Percentiles rank a stretch among this genome's conserved stretches.
These are phyloP conservation scores for Spizellomyces punctatus DNA, from an alignment of 192 early-diverging fungal species.

Conservation along the genomic window DNA sequence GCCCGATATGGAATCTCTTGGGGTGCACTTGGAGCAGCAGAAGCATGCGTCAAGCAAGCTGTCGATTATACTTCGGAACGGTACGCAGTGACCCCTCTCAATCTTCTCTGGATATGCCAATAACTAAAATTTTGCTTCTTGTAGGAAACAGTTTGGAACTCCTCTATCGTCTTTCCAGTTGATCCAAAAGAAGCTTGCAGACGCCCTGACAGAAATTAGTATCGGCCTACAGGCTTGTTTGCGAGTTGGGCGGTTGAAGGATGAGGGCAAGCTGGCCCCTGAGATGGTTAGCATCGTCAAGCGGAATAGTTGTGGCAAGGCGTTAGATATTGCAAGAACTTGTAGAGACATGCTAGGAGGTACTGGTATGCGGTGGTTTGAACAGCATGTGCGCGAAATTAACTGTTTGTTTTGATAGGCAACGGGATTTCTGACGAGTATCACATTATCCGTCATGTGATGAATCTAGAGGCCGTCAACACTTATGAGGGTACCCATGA, in stretches of 20 bases:
- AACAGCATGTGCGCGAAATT: not conserved
- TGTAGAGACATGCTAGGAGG: constrained; percentile 93
- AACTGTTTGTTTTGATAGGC: not conserved
- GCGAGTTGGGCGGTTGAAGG: constrained; percentile 93
- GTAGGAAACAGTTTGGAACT: constrained; percentile 84
- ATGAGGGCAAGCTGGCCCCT: constrained; percentile 77
- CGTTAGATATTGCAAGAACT: constrained; percentile 87
- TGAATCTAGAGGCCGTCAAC: constrained; percentile 89
- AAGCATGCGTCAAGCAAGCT: constrained; percentile 86
- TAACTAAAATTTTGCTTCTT: constrained; percentile 4
- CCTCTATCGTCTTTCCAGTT: constrained; percentile 93
- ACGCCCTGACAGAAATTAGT: constrained; percentile 90
- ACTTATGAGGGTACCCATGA: constrained; percentile 98
- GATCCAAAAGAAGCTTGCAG: constrained; percentile 95
- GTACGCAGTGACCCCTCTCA: constrained; percentile 5
- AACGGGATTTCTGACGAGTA: constrained; percentile 55
- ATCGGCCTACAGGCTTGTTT: constrained; percentile 85
- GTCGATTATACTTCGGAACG: constrained; percentile 88
- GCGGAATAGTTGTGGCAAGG: constrained; percentile 94
- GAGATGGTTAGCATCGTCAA: constrained; percentile 98
- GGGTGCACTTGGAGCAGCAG: constrained; percentile 95
- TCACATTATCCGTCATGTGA: constrained; percentile 92
- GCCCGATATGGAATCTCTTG: constrained; percentile 96
- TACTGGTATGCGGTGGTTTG: constrained; percentile 31
- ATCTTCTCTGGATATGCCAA: not conserved